Percentiles rank a stretch among this genome's conserved stretches.
Evolutionary conservation across 73 alveolate species (phyloP).

Genomic region (Tetrahymena malaccensis): DNA sequence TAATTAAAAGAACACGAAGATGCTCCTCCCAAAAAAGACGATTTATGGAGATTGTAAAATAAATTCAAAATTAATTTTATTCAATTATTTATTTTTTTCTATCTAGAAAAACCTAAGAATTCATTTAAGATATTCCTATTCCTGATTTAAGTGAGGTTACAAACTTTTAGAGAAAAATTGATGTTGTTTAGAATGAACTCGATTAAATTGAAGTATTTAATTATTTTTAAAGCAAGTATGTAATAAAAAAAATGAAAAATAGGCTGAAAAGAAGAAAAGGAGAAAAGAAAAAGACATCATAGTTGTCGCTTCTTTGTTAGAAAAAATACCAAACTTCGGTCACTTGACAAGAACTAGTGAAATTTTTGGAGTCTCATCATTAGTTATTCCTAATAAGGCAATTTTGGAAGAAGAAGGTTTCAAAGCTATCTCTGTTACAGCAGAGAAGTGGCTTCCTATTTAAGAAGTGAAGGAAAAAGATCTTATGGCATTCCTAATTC

Average conservation of each 20-base stretch:
- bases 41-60: constrained; percentile 15
- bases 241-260: neutral
- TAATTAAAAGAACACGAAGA: constrained; percentile 16
- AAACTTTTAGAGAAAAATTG: constrained; percentile 30
- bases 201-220: constrained; percentile 10
- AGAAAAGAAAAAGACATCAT: constrained; percentile 41
- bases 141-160: neutral
- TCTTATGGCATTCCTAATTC: constrained; percentile 68
- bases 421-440: constrained; percentile 67
- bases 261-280: constrained; percentile 6
- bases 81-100: neutral
- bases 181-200: constrained; percentile 19
- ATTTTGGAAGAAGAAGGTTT: constrained; percentile 49
- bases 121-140: neutral
- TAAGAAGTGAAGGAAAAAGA: constrained; percentile 63
- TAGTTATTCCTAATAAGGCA: constrained; percentile 66
- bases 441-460: constrained; percentile 83
- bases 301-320: constrained; percentile 61
- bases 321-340: constrained; percentile 85
- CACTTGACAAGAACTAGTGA: constrained; percentile 88
- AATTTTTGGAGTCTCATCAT: constrained; percentile 75
- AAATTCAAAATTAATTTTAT: neutral
- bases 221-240: neutral
- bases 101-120: neutral
- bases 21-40: constrained; percentile 25